Percentiles rank a stretch among this genome's conserved stretches.
phyloP scores from a whole-genome alignment of 2,329 filamentous ascomycete genomes.

The Daldinia sp. region DNA sequence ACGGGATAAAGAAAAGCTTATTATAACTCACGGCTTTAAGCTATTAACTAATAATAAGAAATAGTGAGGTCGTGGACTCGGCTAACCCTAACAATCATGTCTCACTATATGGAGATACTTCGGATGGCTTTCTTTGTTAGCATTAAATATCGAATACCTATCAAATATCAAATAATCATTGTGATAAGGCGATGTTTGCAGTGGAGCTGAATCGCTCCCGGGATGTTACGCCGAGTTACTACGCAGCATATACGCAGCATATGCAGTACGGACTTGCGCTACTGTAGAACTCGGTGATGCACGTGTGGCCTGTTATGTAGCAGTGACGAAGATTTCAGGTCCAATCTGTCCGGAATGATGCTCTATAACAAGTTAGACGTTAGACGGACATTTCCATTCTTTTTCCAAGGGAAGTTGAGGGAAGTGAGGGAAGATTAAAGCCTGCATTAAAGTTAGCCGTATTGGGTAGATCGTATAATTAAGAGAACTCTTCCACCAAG shows the following conservation, averaged over 20 bases:
- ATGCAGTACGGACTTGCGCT: conserved; percentile 11
- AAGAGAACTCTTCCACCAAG: not conserved
- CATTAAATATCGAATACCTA: not conserved
- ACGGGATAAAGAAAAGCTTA: conserved; percentile 5
- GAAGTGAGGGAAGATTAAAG: not conserved
- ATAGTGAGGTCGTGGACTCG: not conserved
- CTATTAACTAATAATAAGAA: not conserved
- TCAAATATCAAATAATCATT: not conserved
- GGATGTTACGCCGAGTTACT: conserved; percentile 26
- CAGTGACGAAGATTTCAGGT: conserved; percentile 8
- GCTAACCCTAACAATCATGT: not conserved
- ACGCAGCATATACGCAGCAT: conserved; percentile 2
- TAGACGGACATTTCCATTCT: not conserved
- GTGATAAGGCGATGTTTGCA: conserved; percentile 19
- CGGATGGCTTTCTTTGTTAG: conserved; percentile 16
- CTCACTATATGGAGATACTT: conserved; percentile 7
- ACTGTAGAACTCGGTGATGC: conserved; percentile 32
- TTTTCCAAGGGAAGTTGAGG: not conserved
- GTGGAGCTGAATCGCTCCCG: conserved; percentile 17
- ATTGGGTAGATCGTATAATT: conserved; percentile 10
- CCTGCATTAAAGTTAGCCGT: not conserved
- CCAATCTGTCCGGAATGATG: conserved; percentile 1
- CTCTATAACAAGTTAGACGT: conserved; percentile 1
- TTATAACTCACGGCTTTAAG: not conserved
- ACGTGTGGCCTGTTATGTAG: conserved; percentile 20